These are phyloP conservation scores for Trichoderma gamsii DNA, from an alignment of 495 filamentous ascomycete genomes.

Conservation along the genomic window DNA sequence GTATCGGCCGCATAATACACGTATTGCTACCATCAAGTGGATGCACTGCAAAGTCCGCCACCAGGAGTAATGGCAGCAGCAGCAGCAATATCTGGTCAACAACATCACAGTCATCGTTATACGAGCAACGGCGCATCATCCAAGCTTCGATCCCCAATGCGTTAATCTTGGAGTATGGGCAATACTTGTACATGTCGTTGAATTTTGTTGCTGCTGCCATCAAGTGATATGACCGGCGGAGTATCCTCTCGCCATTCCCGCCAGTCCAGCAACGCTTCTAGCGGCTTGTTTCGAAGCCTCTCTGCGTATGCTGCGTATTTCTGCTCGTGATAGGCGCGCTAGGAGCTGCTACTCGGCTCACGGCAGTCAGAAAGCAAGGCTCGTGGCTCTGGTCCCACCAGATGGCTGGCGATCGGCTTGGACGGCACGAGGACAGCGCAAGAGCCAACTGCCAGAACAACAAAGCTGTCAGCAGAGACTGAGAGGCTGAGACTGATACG, in stretches of 20 bases:
- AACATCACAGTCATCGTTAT: too few relatives aligned
- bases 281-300: neutral
- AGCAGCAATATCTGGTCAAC: too few relatives aligned
- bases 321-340: neutral
- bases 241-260: neutral
- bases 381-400: neutral
- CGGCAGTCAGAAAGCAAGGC: neutral
- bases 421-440: slow-evolving; percentile 2
- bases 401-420: slow-evolving; percentile 11
- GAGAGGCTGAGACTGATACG: neutral
- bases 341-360: slow-evolving; percentile 1
- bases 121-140: too few relatives aligned
- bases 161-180: too few relatives aligned
- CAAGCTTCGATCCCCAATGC: too few relatives aligned
- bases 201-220: too few relatives aligned
- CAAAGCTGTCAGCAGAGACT: neutral
- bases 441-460: neutral
- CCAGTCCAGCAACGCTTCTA: slow-evolving; percentile 1
- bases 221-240: neutral
- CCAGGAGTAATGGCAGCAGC: too few relatives aligned
- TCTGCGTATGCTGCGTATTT: neutral
- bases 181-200: too few relatives aligned
- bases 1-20: neutral
- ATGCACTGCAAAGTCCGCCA: neutral
- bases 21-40: too few relatives aligned